Conservation (phyloP, 148 eudicot species). For the Chenopodium berlandieri region DNA sequence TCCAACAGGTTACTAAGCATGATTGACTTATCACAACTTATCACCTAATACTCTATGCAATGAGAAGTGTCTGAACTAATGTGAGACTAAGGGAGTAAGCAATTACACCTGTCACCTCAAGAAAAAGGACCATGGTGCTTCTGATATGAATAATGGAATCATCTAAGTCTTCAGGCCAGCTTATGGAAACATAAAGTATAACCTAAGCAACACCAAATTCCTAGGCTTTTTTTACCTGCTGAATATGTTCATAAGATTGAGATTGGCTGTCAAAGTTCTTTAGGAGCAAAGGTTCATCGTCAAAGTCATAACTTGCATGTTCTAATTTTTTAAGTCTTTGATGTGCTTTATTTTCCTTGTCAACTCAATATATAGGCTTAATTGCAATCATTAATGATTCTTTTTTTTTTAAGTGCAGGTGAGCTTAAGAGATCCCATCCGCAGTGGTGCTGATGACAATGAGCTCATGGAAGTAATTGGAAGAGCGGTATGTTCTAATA, state of each 20-base stretch:
- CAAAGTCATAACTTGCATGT: neutral
- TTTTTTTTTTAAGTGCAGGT: slow-evolving; percentile 44
- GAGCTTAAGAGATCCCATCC: slow-evolving; percentile 94
- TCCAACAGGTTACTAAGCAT: neutral
- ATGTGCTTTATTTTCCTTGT: neutral
- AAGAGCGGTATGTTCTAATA: slow-evolving; percentile 49
- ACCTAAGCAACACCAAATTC: neutral
- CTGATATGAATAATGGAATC: neutral
- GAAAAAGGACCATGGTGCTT: neutral
- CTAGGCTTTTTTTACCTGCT: neutral
- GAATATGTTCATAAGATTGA: neutral
- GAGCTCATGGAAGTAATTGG: slow-evolving; percentile 76
- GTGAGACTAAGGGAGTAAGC: neutral
- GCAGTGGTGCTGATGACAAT: slow-evolving; percentile 66
- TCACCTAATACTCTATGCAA: no score
- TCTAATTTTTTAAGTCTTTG: neutral
- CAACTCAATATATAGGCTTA: neutral
- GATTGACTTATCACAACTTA: no score
- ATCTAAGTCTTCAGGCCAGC: neutral
- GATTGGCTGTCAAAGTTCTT: neutral
- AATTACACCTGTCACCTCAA: neutral
- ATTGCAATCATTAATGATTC: neutral
- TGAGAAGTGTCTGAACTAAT: no score
- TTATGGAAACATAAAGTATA: neutral
- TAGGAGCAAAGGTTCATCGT: neutral